Conservation (phyloP, 352 stramenopile genomes). For the Pythium phragmiticola region DNA sequence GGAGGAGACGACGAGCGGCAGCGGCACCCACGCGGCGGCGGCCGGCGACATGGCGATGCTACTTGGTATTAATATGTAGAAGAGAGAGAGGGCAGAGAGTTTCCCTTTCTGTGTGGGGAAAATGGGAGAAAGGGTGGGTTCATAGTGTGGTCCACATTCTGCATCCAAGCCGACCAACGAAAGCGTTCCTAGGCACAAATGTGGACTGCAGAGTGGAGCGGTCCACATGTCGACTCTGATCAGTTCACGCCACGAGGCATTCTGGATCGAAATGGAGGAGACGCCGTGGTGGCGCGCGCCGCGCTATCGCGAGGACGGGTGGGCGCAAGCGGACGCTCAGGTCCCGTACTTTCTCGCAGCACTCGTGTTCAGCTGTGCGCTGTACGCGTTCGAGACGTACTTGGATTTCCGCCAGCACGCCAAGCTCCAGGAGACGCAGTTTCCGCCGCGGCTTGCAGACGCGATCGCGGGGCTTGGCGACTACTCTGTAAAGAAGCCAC, state of each 20-base stretch:
- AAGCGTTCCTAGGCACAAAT: too few relatives aligned
- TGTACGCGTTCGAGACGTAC: constrained; percentile 93
- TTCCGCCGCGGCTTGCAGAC: constrained; percentile 52
- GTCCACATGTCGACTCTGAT: not conserved
- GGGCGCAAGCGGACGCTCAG: constrained; percentile 30
- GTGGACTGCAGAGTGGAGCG: too few relatives aligned
- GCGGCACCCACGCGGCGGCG: constrained; percentile 32
- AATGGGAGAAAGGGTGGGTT: constrained; percentile 5
- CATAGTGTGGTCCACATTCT: constrained; percentile 12
- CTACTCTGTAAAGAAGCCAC: constrained; percentile 28
- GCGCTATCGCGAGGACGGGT: constrained; percentile 58
- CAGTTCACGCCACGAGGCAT: not conserved
- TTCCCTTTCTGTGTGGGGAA: not conserved
- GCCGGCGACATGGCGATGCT: not conserved
- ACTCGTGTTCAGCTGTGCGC: constrained; percentile 86
- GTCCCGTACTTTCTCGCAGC: constrained; percentile 73
- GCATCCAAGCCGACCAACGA: constrained; percentile 6
- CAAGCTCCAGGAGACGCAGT: constrained; percentile 81
- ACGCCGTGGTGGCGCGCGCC: constrained; percentile 47
- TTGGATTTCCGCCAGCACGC: constrained; percentile 91
- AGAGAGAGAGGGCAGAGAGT: not conserved
- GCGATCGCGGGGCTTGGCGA: constrained; percentile 51
- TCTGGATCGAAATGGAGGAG: constrained; percentile 1
- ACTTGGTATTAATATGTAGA: not conserved
- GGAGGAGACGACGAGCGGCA: constrained; percentile 32